Conservation (phyloP, 441 rosid species). For the Aleurites moluccanus region DNA sequence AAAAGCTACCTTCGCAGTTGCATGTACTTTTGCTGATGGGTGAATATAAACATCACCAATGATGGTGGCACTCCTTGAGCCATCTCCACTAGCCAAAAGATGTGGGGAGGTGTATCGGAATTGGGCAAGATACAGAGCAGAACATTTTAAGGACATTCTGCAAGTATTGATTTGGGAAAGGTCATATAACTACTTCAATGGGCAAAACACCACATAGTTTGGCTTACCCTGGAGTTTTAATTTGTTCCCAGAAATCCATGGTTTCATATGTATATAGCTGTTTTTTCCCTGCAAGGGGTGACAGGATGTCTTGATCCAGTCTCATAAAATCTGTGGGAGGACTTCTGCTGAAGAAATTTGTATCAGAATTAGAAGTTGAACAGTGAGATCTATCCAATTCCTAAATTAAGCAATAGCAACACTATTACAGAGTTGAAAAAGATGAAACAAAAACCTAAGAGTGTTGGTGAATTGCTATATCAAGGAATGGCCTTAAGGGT, state of each 20-base stretch:
- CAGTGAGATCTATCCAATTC: slow-evolving; percentile 1
- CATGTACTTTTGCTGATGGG: slow-evolving; percentile 96
- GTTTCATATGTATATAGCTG: slow-evolving; percentile 80
- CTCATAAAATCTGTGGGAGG: slow-evolving; percentile 72
- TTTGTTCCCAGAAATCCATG: slow-evolving; percentile 94
- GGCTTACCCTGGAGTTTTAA: slow-evolving; percentile 86
- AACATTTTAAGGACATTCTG: slow-evolving; percentile 92
- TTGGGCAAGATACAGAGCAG: slow-evolving; percentile 78
- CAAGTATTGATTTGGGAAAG: slow-evolving; percentile 3
- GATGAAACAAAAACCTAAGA: background rate
- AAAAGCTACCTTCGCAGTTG: slow-evolving; percentile 79
- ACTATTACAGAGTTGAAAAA: background rate
- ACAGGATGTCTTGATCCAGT: slow-evolving; percentile 89
- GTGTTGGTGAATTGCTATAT: background rate
- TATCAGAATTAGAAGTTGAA: slow-evolving; percentile 21
- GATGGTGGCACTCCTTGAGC: slow-evolving; percentile 59
- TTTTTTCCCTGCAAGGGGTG: slow-evolving; percentile 95
- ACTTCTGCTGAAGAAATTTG: slow-evolving; percentile 45
- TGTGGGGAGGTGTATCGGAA: slow-evolving; percentile 69
- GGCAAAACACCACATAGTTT: slow-evolving; percentile 10
- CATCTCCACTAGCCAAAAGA: slow-evolving; percentile 77
- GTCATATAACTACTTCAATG: background rate
- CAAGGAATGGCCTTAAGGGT: background rate
- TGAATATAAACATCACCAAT: slow-evolving; percentile 86
- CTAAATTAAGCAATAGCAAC: background rate